Evolutionary conservation across 1,284 basidiomycete species (phyloP), one percentile per base, ranked within the genome.

Genomic region (Rhizopogon hawkerae): DNA sequence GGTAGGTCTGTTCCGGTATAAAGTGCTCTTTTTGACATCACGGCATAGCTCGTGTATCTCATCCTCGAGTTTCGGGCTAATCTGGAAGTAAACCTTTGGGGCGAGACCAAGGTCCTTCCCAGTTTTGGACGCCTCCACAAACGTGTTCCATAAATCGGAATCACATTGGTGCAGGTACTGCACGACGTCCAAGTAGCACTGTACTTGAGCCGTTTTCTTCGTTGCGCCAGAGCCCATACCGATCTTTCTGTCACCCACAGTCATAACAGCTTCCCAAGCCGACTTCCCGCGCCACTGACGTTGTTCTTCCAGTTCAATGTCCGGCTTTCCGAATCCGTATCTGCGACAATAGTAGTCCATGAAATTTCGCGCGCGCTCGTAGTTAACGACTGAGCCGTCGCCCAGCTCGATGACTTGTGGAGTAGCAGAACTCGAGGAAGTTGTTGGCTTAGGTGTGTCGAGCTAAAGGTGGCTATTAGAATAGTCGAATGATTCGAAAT

Each of bases 341-440:
- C 82, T 76, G 38, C 83, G 79, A 65, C 92, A 96, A 64, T 97
- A 97, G 62, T 89, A 98, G 58, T 94, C 92, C 84, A 97, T 93
- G 69, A 97, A 98, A 56, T 81, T 82, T 48, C 87, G 81, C 0
- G 92, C 92, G 43, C 79, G 78, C 51, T 93, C 89, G 43, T 85
- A 83, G 5, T 71, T 73, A 56, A 95, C 76, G 23, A 69, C 58
- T 3, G 81, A 75, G 21, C 83, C 83, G 61, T 93, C 85, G 13
- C 81, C 79, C 16, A 96, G 74, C 4, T 60, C 62, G 33, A 68
- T 63, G 21, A 68, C 58, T 1, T 55, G 50, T 1, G 58, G 53
- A 13, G 51, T 46, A 0, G 47, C 1, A 14, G 53, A 45, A 5
- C 5, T 10, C 11, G 57, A 37, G n/a, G 53, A 35, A 0, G 58